Percentiles rank a stretch among this genome's conserved stretches.
phyloP scores from a whole-genome alignment of 2,329 filamentous ascomycete species.

The Neurospora crassa region DNA sequence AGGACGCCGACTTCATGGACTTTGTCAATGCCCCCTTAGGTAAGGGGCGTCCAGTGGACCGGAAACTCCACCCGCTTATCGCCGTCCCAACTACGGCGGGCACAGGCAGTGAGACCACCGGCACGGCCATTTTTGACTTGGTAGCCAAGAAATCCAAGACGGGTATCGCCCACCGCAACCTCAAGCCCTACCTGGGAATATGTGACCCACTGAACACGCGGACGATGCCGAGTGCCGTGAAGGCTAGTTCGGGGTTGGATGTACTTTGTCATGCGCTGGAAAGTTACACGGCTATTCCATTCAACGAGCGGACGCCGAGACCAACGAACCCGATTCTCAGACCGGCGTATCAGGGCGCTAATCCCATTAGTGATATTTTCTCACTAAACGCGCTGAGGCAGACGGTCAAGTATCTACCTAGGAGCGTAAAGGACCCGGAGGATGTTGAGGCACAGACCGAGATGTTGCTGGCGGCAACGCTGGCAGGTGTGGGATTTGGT shows the following conservation, averaged over 20 bases:
- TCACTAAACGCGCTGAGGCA: constrained; percentile 73
- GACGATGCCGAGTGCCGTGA: constrained; percentile 92
- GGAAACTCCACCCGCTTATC: constrained; percentile 63
- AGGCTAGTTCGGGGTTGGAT: constrained; percentile 84
- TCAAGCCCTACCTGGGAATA: constrained; percentile 92
- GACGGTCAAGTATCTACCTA: constrained; percentile 86
- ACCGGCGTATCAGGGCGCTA: constrained; percentile 93
- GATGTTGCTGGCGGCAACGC: constrained; percentile 89
- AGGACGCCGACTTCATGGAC: constrained; percentile 88
- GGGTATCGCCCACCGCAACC: constrained; percentile 85
- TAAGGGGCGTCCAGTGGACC: constrained; percentile 66
- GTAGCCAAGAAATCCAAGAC: constrained; percentile 87
- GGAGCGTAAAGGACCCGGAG: constrained; percentile 77
- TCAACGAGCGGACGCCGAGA: constrained; percentile 71
- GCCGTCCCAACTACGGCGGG: constrained; percentile 80
- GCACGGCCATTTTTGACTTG: constrained; percentile 95
- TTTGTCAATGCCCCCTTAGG: constrained; percentile 95
- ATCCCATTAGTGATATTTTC: constrained; percentile 97
- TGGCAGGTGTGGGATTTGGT: constrained; percentile 93
- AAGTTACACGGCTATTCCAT: constrained; percentile 96
- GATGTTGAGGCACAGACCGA: constrained; percentile 88
- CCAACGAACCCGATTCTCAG: constrained; percentile 83
- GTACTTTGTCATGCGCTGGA: constrained; percentile 93
- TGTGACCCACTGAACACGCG: constrained; percentile 79
- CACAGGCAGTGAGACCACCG: constrained; percentile 88